phyloP scores from a whole-genome alignment of 495 filamentous ascomycete genomes.

The Rhizodiscina lignyota region DNA sequence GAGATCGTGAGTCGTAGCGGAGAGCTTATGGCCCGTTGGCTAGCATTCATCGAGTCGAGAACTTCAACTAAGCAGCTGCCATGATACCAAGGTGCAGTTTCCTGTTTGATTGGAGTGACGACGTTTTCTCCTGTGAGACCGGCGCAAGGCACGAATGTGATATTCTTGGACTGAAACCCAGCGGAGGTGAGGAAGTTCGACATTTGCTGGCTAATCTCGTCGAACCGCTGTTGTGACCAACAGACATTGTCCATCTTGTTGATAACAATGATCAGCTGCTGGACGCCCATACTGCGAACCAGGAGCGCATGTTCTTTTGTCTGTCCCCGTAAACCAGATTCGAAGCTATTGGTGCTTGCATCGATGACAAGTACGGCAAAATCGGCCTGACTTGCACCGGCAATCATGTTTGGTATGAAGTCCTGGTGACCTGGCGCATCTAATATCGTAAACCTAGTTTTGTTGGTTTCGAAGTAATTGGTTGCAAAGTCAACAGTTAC shows the following conservation, averaged over 20 bases:
- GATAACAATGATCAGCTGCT: slow-evolving; percentile 70
- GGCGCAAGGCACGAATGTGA: slow-evolving; percentile 76
- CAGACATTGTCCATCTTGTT: slow-evolving; percentile 83
- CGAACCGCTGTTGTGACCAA: slow-evolving; percentile 69
- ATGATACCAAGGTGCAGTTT: slow-evolving; percentile 53
- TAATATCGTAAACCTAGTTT: slow-evolving; percentile 77
- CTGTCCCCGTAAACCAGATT: slow-evolving; percentile 83
- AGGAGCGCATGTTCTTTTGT: slow-evolving; percentile 87
- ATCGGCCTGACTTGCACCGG: slow-evolving; percentile 86
- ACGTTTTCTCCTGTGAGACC: slow-evolving; percentile 83
- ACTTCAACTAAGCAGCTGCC: slow-evolving; percentile 67
- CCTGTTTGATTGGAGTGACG: slow-evolving; percentile 37
- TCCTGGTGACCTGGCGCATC: slow-evolving; percentile 91
- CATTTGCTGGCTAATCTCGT: slow-evolving; percentile 72
- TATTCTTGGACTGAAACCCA: slow-evolving; percentile 61
- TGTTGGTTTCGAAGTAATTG: slow-evolving; percentile 80
- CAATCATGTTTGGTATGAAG: slow-evolving; percentile 98
- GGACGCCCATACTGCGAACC: slow-evolving; percentile 81
- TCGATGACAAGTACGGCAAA: slow-evolving; percentile 94
- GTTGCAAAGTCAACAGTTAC: slow-evolving; percentile 97
- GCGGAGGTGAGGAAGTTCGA: slow-evolving; percentile 65
- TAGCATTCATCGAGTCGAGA: slow-evolving; percentile 63
- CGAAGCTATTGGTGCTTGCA: slow-evolving; percentile 72
- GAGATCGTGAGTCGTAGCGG: slow-evolving; percentile 72
- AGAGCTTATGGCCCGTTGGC: slow-evolving; percentile 51